Conservation (phyloP, 352 stramenopile species). For the Globisporangium polare region DNA sequence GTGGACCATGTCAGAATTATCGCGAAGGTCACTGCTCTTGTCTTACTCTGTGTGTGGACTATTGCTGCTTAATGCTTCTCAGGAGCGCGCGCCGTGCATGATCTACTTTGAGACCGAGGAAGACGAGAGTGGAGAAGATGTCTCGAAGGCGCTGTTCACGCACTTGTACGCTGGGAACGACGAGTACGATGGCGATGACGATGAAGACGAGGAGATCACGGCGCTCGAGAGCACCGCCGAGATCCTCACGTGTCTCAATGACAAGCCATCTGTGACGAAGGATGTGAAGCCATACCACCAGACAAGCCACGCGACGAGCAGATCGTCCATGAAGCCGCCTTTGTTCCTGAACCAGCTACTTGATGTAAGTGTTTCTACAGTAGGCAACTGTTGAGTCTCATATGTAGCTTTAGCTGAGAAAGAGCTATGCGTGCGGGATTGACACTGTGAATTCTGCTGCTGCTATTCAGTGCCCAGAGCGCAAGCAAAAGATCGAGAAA, state of each 20-base stretch:
- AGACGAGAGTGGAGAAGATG: constrained; percentile 36
- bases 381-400: no score
- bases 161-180: constrained; percentile 43
- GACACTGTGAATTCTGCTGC: neutral
- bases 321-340: neutral
- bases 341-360: constrained; percentile 10
- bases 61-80: neutral
- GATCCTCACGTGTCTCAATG: constrained; percentile 17
- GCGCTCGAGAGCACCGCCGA: constrained; percentile 8
- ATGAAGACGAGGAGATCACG: constrained; percentile 13
- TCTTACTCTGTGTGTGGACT: neutral
- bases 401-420: no score
- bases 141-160: constrained; percentile 62
- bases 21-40: neutral
- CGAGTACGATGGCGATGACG: constrained; percentile 16
- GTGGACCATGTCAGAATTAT: neutral
- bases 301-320: neutral
- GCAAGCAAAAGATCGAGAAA: constrained; percentile 47
- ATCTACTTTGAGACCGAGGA: constrained; percentile 70
- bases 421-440: no score
- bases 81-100: constrained; percentile 75
- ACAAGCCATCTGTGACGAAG: neutral
- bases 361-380: constrained; percentile 4
- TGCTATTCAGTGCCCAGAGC: constrained; percentile 10
- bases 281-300: neutral